Conservation (phyloP, 179 eudicot genomes). For the Sideroxylon spinosum region DNA sequence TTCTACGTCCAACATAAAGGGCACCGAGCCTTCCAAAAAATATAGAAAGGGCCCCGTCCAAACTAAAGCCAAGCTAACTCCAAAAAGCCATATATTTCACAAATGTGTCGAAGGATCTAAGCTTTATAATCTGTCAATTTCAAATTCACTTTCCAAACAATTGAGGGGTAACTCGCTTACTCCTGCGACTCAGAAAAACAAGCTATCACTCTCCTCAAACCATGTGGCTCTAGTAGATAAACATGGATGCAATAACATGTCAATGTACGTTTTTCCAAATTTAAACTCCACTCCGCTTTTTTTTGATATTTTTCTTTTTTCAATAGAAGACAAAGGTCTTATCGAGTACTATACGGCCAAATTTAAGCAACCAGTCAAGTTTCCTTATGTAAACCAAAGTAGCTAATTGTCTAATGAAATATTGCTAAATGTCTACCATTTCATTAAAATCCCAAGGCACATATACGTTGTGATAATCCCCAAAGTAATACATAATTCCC, state of each 20-base stretch:
- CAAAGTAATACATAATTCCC: slow-evolving; percentile 8
- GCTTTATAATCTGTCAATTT: background rate
- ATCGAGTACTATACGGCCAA: background rate
- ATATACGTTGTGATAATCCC: background rate
- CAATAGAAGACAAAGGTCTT: slow-evolving; percentile 7
- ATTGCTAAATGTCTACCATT: background rate
- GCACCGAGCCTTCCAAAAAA: background rate
- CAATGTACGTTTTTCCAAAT: background rate
- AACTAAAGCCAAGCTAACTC: slow-evolving; percentile 2
- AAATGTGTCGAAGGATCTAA: background rate
- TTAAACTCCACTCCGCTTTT: background rate
- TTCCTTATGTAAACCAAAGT: background rate
- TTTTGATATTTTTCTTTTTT: background rate
- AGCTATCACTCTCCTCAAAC: background rate
- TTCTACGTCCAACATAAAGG: background rate
- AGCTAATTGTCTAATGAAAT: background rate
- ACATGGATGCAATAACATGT: background rate
- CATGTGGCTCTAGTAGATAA: background rate
- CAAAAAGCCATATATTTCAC: background rate
- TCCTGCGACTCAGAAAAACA: background rate
- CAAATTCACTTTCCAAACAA: background rate
- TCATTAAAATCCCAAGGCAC: too few species aligned
- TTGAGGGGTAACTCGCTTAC: background rate
- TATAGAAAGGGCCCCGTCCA: background rate
- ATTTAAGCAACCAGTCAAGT: background rate